A percentile compares a stretch with the other conserved stretches of the same genome.
Evolutionary conservation across 345 rosid genomes (phyloP).

Genomic region (Salix arbutifolia): DNA sequence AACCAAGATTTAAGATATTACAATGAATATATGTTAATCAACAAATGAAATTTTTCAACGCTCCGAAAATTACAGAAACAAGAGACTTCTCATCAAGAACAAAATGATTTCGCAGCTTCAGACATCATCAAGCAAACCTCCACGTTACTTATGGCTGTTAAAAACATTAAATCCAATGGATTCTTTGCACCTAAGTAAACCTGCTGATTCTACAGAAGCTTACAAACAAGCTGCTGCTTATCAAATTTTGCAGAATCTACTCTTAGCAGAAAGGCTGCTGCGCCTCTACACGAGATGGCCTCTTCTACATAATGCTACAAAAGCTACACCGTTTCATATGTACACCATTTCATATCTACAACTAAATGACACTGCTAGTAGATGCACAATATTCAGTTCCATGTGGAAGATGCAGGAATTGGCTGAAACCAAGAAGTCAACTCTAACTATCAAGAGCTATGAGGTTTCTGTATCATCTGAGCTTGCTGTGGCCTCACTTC

Average conservation of each 20-base stretch:
- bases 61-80: neutral
- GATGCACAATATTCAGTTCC: neutral
- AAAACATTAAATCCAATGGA: neutral
- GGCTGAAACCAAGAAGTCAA: neutral
- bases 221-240: neutral
- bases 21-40: too few relatives aligned
- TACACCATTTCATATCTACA: slow-evolving; percentile 6
- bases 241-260: neutral
- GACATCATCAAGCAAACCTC: neutral
- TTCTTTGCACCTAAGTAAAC: neutral
- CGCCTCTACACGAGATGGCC: neutral
- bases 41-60: too few relatives aligned
- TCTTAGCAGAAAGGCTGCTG: neutral
- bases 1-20: too few relatives aligned
- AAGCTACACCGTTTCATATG: slow-evolving; percentile 13
- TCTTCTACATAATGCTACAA: neutral
- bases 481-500: slow-evolving; percentile 58
- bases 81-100: neutral
- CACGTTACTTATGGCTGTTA: neutral
- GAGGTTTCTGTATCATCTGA: slow-evolving; percentile 43
- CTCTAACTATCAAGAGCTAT: slow-evolving; percentile 6
- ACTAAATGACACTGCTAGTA: neutral
- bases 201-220: neutral
- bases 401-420: neutral
- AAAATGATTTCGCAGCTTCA: neutral